Evolutionary conservation across 495 filamentous ascomycete genomes (phyloP).

Genomic region (Lophiostoma macrostomum): DNA sequence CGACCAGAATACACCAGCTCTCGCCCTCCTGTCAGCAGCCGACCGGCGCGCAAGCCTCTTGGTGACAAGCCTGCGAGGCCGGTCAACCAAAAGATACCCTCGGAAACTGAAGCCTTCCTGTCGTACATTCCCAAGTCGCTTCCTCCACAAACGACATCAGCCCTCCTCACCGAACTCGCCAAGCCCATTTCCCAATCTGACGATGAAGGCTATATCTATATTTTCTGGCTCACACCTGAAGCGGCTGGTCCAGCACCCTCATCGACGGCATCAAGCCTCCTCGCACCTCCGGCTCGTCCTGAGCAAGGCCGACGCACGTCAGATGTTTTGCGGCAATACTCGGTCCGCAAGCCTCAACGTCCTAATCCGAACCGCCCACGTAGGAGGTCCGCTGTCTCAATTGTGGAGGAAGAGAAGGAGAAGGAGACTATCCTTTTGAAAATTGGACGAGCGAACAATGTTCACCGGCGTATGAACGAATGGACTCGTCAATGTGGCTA

Average conservation of each 20-base stretch:
- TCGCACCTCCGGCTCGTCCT: constrained; percentile 42
- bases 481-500: constrained; percentile 92
- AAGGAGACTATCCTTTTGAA: constrained; percentile 73
- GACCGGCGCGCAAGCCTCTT: constrained; percentile 26
- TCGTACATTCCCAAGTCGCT: constrained; percentile 63
- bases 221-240: constrained; percentile 82
- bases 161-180: constrained; percentile 68
- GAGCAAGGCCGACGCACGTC: constrained; percentile 56
- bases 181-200: constrained; percentile 77
- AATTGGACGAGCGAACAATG: constrained; percentile 86
- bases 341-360: constrained; percentile 36
- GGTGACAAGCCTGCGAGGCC: constrained; percentile 30
- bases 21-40: not conserved
- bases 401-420: constrained; percentile 1
- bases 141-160: constrained; percentile 61
- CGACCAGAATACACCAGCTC: not conserved
- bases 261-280: constrained; percentile 56
- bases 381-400: not conserved
- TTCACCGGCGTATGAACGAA: constrained; percentile 85
- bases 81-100: constrained; percentile 43
- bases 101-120: constrained; percentile 50
- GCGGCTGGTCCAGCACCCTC: constrained; percentile 50
- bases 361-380: not conserved
- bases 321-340: constrained; percentile 63
- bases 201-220: constrained; percentile 93